A percentile compares a stretch with the other conserved stretches of the same genome.
phyloP scores from a whole-genome alignment of 495 filamentous ascomycete species.

The Trypethelium eluteriae region DNA sequence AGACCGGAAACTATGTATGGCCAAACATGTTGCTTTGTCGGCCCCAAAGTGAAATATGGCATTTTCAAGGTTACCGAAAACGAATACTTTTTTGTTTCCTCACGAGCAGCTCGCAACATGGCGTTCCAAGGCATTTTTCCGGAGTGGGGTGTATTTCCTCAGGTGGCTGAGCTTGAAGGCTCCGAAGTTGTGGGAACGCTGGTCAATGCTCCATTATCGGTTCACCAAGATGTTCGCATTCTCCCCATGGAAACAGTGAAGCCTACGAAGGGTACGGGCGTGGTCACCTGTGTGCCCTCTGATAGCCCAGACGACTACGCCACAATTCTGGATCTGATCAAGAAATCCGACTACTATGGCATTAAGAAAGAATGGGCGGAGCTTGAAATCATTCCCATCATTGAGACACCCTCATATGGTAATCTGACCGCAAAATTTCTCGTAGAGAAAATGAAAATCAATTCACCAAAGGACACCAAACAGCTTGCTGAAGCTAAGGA shows the following conservation, averaged over 20 bases:
- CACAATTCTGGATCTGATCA: constrained; percentile 76
- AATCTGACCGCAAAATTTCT: constrained; percentile 74
- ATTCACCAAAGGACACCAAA: constrained; percentile 86
- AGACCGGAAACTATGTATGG: constrained; percentile 98
- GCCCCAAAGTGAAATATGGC: constrained; percentile 83
- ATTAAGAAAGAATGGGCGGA: constrained; percentile 97
- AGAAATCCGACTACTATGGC: constrained; percentile 95
- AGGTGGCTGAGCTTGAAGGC: constrained; percentile 63
- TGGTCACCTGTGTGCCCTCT: constrained; percentile 90
- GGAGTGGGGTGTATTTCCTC: constrained; percentile 62
- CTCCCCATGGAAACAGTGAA: constrained; percentile 92
- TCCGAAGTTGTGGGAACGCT: constrained; percentile 78
- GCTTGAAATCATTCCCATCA: constrained; percentile 77
- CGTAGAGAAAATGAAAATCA: constrained; percentile 90
- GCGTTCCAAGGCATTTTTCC: constrained; percentile 85
- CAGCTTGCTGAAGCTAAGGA: constrained; percentile 91
- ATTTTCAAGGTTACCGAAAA: constrained; percentile 76
- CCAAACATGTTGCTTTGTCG: constrained; percentile 92
- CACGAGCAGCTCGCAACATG: constrained; percentile 90
- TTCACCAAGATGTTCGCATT: constrained; percentile 76
- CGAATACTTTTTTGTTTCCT: constrained; percentile 78
- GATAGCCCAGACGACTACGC: constrained; percentile 95
- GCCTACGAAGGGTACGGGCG: constrained; percentile 87
- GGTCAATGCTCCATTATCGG: constrained; percentile 81
- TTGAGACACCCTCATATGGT: constrained; percentile 82